phyloP scores from a whole-genome alignment of 148 eudicot genomes.

The Vaccinium corymbosum region DNA sequence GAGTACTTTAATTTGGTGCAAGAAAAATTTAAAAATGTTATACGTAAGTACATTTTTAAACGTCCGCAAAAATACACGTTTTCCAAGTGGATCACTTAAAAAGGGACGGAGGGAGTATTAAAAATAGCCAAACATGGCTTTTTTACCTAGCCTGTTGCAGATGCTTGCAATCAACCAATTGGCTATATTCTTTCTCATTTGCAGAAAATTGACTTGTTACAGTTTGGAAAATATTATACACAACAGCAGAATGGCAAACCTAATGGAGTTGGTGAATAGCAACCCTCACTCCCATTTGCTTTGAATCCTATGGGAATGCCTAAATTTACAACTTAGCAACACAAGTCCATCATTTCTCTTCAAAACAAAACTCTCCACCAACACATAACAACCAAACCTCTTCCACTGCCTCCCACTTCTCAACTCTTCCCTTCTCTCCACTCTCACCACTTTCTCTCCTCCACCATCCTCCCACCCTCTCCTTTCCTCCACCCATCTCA shows the following conservation, averaged over 20 bases:
- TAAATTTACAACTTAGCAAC: conserved; percentile 51
- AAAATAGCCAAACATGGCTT: neutral
- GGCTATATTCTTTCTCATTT: neutral
- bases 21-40: no score
- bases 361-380: conserved; percentile 60
- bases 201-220: neutral
- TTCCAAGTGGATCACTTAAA: no score
- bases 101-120: neutral
- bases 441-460: conserved; percentile 24
- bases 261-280: neutral
- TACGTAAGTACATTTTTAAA: no score
- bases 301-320: conserved; percentile 43
- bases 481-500: conserved; percentile 49
- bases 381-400: conserved; percentile 51
- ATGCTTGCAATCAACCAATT: neutral
- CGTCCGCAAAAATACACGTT: no score
- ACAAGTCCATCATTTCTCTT: conserved; percentile 60
- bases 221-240: neutral
- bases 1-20: no score
- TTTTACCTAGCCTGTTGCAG: neutral
- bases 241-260: neutral
- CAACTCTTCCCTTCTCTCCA: conserved; percentile 20
- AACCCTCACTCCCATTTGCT: conserved; percentile 50
- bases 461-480: conserved; percentile 44
- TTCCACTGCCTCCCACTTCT: conserved; percentile 36